Evolutionary conservation across 768 basidiomycete species (phyloP), one percentile per base, ranked within the genome.

Genomic region (Trametes cinnabarina): DNA sequence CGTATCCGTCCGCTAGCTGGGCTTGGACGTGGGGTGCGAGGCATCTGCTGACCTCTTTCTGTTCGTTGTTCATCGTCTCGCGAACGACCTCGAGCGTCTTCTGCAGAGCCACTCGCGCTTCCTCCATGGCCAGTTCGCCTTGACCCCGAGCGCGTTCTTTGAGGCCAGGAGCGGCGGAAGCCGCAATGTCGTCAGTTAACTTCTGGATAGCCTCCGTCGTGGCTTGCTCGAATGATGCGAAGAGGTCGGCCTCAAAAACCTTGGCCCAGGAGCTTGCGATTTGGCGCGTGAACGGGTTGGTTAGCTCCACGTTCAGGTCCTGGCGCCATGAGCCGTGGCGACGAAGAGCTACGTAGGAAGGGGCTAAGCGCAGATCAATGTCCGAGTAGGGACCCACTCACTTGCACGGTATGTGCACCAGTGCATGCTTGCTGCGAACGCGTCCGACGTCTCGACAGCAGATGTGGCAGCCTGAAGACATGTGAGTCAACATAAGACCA

Each of bases 351-450:
- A 39, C 30, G 12, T 6, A 50, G 8, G 15, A 15, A 12, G 5
- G 15, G 15, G 11, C 12, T 46, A 9, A 47, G 19, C 52, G 14
- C 28, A 28, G 15, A 51, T 12, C 20, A 3, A 17, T 23, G 28
- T 37, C 30, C 2, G 23, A 11, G 14, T 17, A 35, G 8, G 17
- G 10, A 9, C 25, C 19, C 14, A 72, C 79, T 68, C 61, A 83
- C 81, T 82, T 4, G 82, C 82, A 57, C 82, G 75, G 65, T 82
- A 85, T 14, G 82, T 83, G 0, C 57, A 71, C 84, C 85, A 86
- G 58, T 86, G 83, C 80, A 84, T 83, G 5, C 77, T 74, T 6
- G 63, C 68, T 1, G 80, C 77, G 63, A 86, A 82, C 5, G 76
- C 72, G 50, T 84, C 82, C 0, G 75, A 69, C 10, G 78, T 80